Evolutionary conservation across 106 monocot species (phyloP).

Genomic region (Chionographis japonica): DNA sequence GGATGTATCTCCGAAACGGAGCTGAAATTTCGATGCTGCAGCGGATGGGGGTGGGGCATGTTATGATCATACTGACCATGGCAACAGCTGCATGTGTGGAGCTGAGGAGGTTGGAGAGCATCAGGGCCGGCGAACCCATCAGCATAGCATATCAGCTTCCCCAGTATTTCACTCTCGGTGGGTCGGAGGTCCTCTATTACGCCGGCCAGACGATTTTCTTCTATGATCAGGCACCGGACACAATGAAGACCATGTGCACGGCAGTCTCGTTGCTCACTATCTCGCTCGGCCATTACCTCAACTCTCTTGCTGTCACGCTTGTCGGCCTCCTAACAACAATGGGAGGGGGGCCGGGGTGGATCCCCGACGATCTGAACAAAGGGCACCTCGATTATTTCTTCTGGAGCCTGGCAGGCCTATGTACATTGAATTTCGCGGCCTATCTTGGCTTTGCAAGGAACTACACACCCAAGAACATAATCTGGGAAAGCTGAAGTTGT

Average conservation of each 20-base stretch:
- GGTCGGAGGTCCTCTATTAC: constrained; percentile 31
- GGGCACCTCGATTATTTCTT: constrained; percentile 48
- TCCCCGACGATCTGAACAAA: constrained; percentile 45
- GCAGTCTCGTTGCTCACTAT: constrained; percentile 36
- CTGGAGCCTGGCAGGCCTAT: constrained; percentile 14
- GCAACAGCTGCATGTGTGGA: constrained; percentile 32
- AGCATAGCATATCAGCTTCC: constrained; percentile 53
- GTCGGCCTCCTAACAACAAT: constrained; percentile 20
- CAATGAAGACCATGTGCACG: constrained; percentile 56
- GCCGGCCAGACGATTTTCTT: constrained; percentile 63
- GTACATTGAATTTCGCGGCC: constrained; percentile 18
- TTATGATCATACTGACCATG: constrained; percentile 41
- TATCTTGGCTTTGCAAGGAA: constrained; percentile 32
- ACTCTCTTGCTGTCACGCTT: constrained; percentile 36
- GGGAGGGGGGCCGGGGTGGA: constrained; percentile 38
- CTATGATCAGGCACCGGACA: constrained; percentile 48
- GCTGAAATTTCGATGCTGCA: constrained; percentile 31
- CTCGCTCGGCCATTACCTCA: constrained; percentile 40
- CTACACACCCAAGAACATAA: constrained; percentile 29
- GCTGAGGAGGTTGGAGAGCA: constrained; percentile 23
- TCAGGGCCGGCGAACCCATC: constrained; percentile 12
- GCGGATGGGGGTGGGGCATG: constrained; percentile 39
- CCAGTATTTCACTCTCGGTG: constrained; percentile 31
- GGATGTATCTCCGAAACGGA: constrained; percentile 19
- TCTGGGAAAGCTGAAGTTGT: background rate